These are phyloP conservation scores for Salix dunnii DNA, from an alignment of 345 rosid genomes.

Conservation along the genomic window DNA sequence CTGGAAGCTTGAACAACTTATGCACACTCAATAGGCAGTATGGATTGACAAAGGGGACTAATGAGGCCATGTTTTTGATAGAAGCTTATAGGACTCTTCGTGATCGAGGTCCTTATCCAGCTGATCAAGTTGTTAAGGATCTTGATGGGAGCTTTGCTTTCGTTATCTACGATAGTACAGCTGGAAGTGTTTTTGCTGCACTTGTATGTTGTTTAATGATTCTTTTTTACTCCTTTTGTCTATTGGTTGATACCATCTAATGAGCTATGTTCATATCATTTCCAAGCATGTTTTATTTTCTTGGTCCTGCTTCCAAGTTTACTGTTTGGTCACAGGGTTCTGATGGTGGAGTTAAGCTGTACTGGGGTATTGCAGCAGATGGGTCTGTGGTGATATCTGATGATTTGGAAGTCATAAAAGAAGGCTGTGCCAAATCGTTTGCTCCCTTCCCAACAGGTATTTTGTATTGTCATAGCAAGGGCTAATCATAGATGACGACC, in stretches of 20 bases:
- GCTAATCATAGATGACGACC: not conserved
- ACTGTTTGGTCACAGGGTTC: not conserved
- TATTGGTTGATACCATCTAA: not conserved
- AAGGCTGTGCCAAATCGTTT: conserved; percentile 57
- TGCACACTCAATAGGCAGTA: conserved; percentile 53
- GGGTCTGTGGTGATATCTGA: conserved; percentile 47
- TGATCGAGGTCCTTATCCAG: conserved; percentile 80
- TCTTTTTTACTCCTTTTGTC: not conserved
- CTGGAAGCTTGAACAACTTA: conserved; percentile 59
- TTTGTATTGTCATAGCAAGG: not conserved
- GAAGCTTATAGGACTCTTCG: conserved; percentile 59
- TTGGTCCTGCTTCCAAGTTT: not conserved
- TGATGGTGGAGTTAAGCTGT: conserved; percentile 41
- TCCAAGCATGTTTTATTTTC: not conserved
- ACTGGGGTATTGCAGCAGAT: conserved; percentile 51
- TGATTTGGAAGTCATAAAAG: conserved; percentile 42
- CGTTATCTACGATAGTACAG: conserved; percentile 48
- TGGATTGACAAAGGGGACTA: conserved; percentile 47
- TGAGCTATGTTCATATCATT: not conserved
- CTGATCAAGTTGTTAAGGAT: conserved; percentile 73
- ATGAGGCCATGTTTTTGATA: conserved; percentile 58
- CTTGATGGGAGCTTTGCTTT: conserved; percentile 67
- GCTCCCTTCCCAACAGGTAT: conserved; percentile 55
- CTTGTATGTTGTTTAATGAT: conserved; percentile 31
- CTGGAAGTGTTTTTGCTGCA: conserved; percentile 50